Conservation (phyloP, 2,329 filamentous ascomycete genomes). For the Trichoderma koningii region DNA sequence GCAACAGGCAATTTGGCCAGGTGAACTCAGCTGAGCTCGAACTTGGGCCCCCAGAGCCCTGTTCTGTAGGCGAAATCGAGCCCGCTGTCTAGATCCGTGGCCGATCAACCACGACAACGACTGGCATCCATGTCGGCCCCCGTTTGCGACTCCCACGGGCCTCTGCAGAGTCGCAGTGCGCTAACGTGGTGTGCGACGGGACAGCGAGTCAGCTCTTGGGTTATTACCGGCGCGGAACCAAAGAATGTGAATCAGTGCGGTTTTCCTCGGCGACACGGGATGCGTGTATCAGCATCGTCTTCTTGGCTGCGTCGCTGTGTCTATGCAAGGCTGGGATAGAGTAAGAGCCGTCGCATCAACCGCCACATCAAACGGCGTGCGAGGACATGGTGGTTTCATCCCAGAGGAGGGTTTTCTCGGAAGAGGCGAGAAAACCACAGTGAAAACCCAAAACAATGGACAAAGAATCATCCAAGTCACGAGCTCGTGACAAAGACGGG, state of each 20-base stretch:
- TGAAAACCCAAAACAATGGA: no score
- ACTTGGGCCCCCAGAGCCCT: no score
- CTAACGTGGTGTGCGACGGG: constrained; percentile 18
- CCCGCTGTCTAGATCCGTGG: constrained; percentile 5
- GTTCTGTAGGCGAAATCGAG: no score
- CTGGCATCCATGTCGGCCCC: background rate
- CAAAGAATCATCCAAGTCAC: background rate
- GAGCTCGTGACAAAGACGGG: constrained; percentile 20
- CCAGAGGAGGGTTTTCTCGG: background rate
- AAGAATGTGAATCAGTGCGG: background rate
- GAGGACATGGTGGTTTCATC: background rate
- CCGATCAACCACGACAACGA: constrained; percentile 5
- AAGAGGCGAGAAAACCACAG: background rate
- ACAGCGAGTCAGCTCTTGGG: constrained; percentile 14
- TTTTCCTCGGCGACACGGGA: constrained; percentile 12
- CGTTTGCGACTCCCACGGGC: constrained; percentile 6
- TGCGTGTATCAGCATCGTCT: background rate
- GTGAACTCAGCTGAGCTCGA: no score
- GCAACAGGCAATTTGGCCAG: no score
- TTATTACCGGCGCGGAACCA: background rate
- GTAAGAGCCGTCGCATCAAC: background rate
- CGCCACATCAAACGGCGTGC: constrained; percentile 13
- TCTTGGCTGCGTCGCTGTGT: background rate
- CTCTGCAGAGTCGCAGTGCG: constrained; percentile 9
- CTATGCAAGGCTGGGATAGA: background rate